Conservation (phyloP, 441 rosid genomes). For the Lepidium campestre region DNA sequence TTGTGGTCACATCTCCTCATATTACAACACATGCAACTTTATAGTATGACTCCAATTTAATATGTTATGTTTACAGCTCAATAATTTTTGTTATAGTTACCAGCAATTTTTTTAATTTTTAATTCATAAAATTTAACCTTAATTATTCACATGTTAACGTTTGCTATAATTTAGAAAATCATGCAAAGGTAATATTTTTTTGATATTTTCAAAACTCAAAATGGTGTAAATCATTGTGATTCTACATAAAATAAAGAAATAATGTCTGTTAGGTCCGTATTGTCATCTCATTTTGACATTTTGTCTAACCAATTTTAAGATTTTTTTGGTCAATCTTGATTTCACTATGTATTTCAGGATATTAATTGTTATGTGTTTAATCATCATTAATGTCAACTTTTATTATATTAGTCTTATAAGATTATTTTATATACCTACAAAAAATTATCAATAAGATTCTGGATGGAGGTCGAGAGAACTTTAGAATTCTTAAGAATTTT, state of each 20-base stretch:
- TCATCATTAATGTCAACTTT: not conserved
- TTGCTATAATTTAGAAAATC: not conserved
- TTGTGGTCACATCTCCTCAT: slow-evolving; percentile 2
- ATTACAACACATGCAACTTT: slow-evolving; percentile 21
- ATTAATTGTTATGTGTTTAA: not conserved
- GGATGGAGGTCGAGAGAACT: no score
- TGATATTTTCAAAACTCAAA: not conserved
- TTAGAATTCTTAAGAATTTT: not conserved
- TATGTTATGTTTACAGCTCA: slow-evolving; percentile 16
- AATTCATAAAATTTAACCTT: no score
- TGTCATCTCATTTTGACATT: not conserved
- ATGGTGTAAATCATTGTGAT: not conserved
- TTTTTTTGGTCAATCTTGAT: not conserved
- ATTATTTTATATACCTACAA: no score
- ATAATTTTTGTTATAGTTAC: not conserved
- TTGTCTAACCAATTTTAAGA: not conserved
- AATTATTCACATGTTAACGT: not conserved
- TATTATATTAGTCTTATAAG: not conserved
- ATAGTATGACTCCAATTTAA: not conserved
- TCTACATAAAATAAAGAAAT: not conserved
- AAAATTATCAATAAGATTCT: no score
- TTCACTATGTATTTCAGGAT: not conserved
- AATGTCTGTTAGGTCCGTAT: not conserved
- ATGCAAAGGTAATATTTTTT: not conserved
- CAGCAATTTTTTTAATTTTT: no score